phyloP scores from a whole-genome alignment of 179 eudicot species.

The Silene coronaria region DNA sequence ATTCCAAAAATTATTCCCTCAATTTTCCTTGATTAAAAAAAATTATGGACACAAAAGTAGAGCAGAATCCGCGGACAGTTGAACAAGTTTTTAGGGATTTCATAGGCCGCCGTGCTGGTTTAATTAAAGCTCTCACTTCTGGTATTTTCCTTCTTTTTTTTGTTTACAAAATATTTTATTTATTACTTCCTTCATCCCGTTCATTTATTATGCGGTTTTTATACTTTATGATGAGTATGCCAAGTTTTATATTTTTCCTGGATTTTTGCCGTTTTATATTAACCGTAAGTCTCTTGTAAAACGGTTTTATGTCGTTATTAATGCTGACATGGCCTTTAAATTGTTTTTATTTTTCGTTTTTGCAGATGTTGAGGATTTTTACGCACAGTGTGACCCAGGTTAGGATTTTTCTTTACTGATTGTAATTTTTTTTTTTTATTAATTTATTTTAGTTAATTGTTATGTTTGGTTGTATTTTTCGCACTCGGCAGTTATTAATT shows the following conservation, averaged over 20 bases:
- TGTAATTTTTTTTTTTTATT: neutral
- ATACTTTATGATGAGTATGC: too few relatives aligned
- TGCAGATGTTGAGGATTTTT: constrained; percentile 57
- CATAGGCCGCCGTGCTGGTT: constrained; percentile 64
- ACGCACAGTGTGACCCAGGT: constrained; percentile 61
- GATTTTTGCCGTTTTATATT: too few relatives aligned
- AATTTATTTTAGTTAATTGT: neutral
- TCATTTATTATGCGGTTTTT: neutral
- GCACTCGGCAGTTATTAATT: too few relatives aligned
- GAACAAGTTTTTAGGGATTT: constrained; percentile 77
- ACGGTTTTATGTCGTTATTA: too few relatives aligned
- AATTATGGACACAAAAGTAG: constrained; percentile 43
- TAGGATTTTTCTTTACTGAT: constrained; percentile 19
- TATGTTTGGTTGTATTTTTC: neutral
- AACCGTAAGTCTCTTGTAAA: too few relatives aligned
- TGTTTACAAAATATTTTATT: constrained; percentile 14
- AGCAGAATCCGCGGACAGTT: constrained; percentile 63
- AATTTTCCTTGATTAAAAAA: neutral
- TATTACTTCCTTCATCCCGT: neutral
- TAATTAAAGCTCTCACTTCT: constrained; percentile 71
- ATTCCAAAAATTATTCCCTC: neutral
- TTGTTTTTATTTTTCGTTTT: constrained; percentile 7
- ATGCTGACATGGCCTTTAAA: too few relatives aligned
- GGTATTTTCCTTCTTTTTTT: constrained; percentile 31
- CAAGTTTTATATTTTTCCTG: too few relatives aligned